These are phyloP conservation scores for Psilocybe cubensis DNA, from an alignment of 768 basidiomycete species.

Conservation along the genomic window DNA sequence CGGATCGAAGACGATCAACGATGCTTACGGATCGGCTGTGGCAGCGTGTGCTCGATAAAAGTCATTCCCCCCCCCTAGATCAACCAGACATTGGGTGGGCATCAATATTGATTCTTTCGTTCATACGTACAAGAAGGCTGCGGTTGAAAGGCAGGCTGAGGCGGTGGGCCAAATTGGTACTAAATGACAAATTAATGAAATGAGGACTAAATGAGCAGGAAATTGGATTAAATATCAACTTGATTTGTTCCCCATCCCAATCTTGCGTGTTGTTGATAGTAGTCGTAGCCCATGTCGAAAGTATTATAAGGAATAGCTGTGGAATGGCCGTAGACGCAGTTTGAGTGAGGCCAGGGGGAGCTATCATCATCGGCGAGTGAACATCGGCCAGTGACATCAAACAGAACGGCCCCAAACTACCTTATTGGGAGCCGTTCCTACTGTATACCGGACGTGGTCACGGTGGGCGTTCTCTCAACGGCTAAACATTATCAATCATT, in stretches of 20 bases:
- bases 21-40: constrained; percentile 59
- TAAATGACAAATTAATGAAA: constrained; percentile 13
- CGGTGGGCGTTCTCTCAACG: too few species aligned
- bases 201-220: constrained; percentile 11
- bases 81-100: constrained; percentile 13
- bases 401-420: background rate
- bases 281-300: constrained; percentile 43
- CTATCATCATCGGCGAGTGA: background rate
- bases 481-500: too few species aligned
- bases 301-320: constrained; percentile 15
- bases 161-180: constrained; percentile 48
- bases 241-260: constrained; percentile 57
- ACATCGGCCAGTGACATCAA: constrained; percentile 6
- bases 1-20: constrained; percentile 11
- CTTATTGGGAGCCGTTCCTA: background rate
- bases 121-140: constrained; percentile 54
- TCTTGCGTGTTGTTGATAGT: constrained; percentile 43
- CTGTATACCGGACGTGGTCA: background rate
- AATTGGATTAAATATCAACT: constrained; percentile 21
- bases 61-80: constrained; percentile 62
- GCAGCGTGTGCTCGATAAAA: constrained; percentile 66
- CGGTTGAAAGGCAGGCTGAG: constrained; percentile 44
- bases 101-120: constrained; percentile 21
- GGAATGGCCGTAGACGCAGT: background rate
- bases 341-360: too few species aligned